Evolutionary conservation across 495 filamentous ascomycete species (phyloP), one percentile per base, ranked within the genome.

Genomic region (Aspergillus affinis): DNA sequence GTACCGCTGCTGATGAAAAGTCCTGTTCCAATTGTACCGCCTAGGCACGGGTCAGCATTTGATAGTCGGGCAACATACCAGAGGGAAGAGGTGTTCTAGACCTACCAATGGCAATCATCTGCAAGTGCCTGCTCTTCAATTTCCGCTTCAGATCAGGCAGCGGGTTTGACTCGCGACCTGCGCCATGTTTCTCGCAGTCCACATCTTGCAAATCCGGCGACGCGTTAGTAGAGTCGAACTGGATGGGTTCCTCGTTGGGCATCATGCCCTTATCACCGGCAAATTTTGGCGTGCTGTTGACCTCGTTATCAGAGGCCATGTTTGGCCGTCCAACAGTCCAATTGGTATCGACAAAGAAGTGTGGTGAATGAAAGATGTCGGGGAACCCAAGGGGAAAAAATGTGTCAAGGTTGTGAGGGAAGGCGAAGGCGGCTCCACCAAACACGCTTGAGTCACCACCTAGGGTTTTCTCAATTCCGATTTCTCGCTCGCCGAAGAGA

Each of bases 1-100:
- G 77, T 78, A 29, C 90, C 89, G 60, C 86, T 91, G 65, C 89
- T 86, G 50, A 92, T 78, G 78, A 93, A 93, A 36, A 93, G 79
- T 69, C 89, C 89, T 7, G 89, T 92, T 52, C 89, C 90, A 64
- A 93, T 88, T 1, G 89, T 90, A 55, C 89, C 89, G 69, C 90
- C 89, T 65, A 84, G 69, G 41, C 80, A 80, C 47, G 84, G 82
- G 64, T 85, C 80, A 61, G 82, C 79, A 41, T 15, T 41, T 17
- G 36, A 41, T 41, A 12, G 10, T 8, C 30, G 30, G 30, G 30
- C 30, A 32, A 32, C 30, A 12, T 12, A 32, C 29, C 10, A 10
- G 29, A 41, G 36, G 36, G 13, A 41, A 41, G 8, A 41, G 55
- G 79, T 70, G 19, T 10, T 49, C 6, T 7, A 27, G 27, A 52